Conservation (phyloP, 257 asterid genomes). For the Eustoma russellianum region DNA sequence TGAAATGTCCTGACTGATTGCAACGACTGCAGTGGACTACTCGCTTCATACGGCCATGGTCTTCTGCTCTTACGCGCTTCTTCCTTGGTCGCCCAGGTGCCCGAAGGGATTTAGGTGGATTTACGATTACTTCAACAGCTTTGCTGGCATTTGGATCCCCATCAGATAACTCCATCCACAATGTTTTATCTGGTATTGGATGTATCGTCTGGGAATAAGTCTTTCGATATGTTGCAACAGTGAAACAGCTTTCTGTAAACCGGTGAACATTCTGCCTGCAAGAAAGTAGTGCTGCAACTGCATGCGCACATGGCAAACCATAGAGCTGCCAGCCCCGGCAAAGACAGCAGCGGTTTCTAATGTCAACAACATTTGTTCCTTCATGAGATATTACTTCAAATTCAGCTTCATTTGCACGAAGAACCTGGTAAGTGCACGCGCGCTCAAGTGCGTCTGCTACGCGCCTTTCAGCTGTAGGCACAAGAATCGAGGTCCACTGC, state of each 20-base stretch:
- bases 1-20: constrained; percentile 91
- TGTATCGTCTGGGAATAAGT: constrained; percentile 87
- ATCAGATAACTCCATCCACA: constrained; percentile 66
- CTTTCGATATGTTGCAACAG: constrained; percentile 74
- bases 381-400: constrained; percentile 92
- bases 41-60: constrained; percentile 75
- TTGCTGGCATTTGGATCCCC: constrained; percentile 40
- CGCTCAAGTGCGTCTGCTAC: constrained; percentile 91
- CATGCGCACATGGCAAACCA: constrained; percentile 97
- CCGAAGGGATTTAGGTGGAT: constrained; percentile 80
- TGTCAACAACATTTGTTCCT: constrained; percentile 82
- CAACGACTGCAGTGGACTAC: constrained; percentile 97
- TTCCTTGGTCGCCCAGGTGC: constrained; percentile 86
- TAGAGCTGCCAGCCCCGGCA: constrained; percentile 92
- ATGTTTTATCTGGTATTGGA: constrained; percentile 77
- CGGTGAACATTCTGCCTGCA: constrained; percentile 88
- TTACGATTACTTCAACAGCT: constrained; percentile 32
- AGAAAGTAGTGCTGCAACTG: constrained; percentile 88
- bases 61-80: constrained; percentile 84
- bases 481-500: constrained; percentile 95
- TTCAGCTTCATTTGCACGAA: constrained; percentile 92
- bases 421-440: constrained; percentile 82
- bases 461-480: constrained; percentile 75
- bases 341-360: constrained; percentile 59
- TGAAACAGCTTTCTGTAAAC: constrained; percentile 89